phyloP scores from a whole-genome alignment of 352 stramenopile species.

The Globisporangium sylvaticum region DNA sequence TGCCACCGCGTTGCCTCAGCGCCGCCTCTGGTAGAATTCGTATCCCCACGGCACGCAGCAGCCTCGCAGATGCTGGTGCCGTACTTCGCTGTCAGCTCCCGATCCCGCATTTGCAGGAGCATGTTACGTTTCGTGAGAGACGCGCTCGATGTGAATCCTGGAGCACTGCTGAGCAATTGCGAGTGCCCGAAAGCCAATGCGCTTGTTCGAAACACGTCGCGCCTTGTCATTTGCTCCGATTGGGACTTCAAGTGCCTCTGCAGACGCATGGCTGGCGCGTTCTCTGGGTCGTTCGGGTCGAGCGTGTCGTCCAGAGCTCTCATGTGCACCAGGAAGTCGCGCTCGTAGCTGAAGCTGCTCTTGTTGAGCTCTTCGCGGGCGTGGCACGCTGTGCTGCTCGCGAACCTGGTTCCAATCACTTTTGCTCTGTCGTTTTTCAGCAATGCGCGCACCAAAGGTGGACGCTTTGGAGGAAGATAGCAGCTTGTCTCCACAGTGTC shows the following conservation, averaged over 20 bases:
- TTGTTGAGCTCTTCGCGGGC: constrained; percentile 19
- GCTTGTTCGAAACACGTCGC: constrained; percentile 45
- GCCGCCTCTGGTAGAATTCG: neutral
- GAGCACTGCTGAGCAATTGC: neutral
- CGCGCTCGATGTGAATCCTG: neutral
- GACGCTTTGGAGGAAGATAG: constrained; percentile 13
- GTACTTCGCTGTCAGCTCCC: constrained; percentile 37
- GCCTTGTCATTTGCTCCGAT: constrained; percentile 26
- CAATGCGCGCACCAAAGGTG: constrained; percentile 4
- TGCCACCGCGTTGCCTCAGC: constrained; percentile 10
- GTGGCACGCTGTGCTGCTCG: neutral
- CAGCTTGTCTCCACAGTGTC: neutral
- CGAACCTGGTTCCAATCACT: constrained; percentile 3
- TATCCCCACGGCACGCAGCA: constrained; percentile 15
- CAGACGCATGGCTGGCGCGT: constrained; percentile 43
- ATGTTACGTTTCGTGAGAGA: constrained; percentile 64
- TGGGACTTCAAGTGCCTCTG: constrained; percentile 36
- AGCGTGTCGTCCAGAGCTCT: constrained; percentile 28
- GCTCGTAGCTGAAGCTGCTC: constrained; percentile 47
- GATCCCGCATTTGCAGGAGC: constrained; percentile 52
- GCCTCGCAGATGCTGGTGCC: constrained; percentile 41
- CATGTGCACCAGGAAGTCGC: constrained; percentile 58
- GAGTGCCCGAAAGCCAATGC: constrained; percentile 15
- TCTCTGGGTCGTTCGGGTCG: constrained; percentile 77
- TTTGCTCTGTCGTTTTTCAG: constrained; percentile 5